Evolutionary conservation across 2,329 filamentous ascomycete genomes (phyloP).

Genomic region (Juglanconis sp.): DNA sequence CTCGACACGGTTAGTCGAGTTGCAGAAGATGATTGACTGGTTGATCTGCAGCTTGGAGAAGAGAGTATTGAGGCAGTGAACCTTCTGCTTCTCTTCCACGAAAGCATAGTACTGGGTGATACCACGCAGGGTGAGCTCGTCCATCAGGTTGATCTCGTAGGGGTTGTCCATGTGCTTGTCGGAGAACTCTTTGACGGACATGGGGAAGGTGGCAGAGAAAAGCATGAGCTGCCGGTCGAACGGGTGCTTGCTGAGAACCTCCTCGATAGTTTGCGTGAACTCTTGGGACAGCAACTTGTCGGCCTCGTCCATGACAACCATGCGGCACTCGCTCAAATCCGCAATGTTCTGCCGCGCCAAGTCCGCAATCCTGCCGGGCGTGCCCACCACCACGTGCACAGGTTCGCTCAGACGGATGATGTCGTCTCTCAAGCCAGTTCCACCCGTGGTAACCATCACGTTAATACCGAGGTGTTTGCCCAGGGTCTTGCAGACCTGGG

Average conservation of each 20-base stretch:
- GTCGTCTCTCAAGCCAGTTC: slow-evolving; percentile 91
- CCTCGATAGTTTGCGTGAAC: slow-evolving; percentile 96
- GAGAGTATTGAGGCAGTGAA: slow-evolving; percentile 96
- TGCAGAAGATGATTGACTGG: slow-evolving; percentile 99
- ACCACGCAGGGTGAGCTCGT: slow-evolving; percentile 93
- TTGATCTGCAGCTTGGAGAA: slow-evolving; percentile 99
- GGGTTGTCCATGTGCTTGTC: slow-evolving; percentile 97
- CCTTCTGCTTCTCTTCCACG: slow-evolving; percentile 98
- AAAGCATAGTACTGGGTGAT: slow-evolving; percentile 99
- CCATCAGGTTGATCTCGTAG: slow-evolving; percentile 99
- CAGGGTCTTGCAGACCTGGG: slow-evolving; percentile 97
- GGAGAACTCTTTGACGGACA: slow-evolving; percentile 96
- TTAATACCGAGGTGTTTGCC: slow-evolving; percentile 97
- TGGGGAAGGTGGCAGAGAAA: slow-evolving; percentile 95
- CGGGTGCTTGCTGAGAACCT: slow-evolving; percentile 90
- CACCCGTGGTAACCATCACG: slow-evolving; percentile 98
- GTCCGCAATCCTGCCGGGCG: slow-evolving; percentile 92
- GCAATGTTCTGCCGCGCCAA: slow-evolving; percentile 94
- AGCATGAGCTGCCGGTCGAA: slow-evolving; percentile 99
- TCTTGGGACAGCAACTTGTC: slow-evolving; percentile 96
- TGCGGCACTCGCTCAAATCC: slow-evolving; percentile 91
- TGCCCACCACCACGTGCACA: slow-evolving; percentile 97
- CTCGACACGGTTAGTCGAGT: slow-evolving; percentile 97
- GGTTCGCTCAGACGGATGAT: slow-evolving; percentile 92
- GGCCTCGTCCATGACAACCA: slow-evolving; percentile 99